These are phyloP conservation scores for Fomitopsis pulvina DNA, from an alignment of 768 basidiomycete genomes.

Conservation along the genomic window DNA sequence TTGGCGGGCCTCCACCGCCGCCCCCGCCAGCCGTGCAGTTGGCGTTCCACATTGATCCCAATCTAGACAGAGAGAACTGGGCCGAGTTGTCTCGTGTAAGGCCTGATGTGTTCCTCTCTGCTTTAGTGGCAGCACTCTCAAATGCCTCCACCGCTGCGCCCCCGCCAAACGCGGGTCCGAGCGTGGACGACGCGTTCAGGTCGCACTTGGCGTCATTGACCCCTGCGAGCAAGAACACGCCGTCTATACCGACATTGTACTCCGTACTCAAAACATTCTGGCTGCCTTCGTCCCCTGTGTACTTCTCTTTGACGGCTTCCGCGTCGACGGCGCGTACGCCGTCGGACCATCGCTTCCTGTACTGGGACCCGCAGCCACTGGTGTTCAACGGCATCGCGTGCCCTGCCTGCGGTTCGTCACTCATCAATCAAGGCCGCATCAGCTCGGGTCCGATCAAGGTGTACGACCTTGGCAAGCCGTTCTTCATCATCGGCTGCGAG, in stretches of 20 bases:
- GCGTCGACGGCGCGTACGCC: conserved; percentile 60
- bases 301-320: conserved; percentile 71
- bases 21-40: conserved; percentile 17
- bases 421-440: conserved; percentile 67
- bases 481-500: conserved; percentile 82
- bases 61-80: conserved; percentile 58
- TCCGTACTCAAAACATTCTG: conserved; percentile 79
- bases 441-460: conserved; percentile 69
- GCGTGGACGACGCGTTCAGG: conserved; percentile 73
- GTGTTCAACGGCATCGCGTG: conserved; percentile 80
- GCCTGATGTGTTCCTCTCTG: conserved; percentile 49
- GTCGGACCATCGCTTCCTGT: conserved; percentile 74
- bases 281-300: conserved; percentile 73
- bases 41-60: conserved; percentile 40
- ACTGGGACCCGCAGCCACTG: conserved; percentile 81
- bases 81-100: conserved; percentile 48
- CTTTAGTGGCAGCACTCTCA: conserved; percentile 50
- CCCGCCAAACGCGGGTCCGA: conserved; percentile 44
- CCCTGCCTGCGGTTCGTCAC: conserved; percentile 52
- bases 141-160: conserved; percentile 62
- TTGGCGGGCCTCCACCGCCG: not conserved
- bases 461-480: conserved; percentile 73
- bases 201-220: conserved; percentile 65
- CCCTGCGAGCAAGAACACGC: conserved; percentile 36
- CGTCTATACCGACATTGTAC: conserved; percentile 64